Evolutionary conservation across 228 moss, liverwort and hornwort genomes (phyloP).

Genomic region (Sphagnum magellanicum): DNA sequence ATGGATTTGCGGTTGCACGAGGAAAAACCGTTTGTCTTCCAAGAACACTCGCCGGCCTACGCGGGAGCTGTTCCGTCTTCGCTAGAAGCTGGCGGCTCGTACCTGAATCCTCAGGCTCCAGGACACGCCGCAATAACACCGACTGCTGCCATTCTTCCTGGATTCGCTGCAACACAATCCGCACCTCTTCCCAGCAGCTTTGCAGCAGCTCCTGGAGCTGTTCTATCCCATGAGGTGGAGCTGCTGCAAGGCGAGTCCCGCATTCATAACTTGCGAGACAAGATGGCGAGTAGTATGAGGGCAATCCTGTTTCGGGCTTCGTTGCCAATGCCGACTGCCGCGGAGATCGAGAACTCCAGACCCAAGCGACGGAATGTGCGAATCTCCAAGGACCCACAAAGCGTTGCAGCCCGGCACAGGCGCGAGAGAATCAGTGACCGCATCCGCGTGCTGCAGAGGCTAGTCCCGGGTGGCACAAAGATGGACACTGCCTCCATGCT

Average conservation of each 20-base stretch:
- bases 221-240: no score
- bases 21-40: no score
- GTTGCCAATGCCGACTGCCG: constrained; percentile 6
- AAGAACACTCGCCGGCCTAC: no score
- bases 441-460: constrained; percentile 26
- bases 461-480: constrained; percentile 39
- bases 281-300: neutral
- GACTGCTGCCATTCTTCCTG: neutral
- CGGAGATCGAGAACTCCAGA: constrained; percentile 15
- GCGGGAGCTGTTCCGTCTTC: no score
- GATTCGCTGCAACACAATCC: neutral
- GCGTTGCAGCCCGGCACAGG: constrained; percentile 34
- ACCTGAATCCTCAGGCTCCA: neutral
- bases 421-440: constrained; percentile 32
- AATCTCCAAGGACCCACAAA: constrained; percentile 45
- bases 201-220: neutral
- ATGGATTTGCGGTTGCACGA: no score
- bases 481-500: constrained; percentile 53
- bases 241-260: neutral
- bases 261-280: neutral
- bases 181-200: neutral
- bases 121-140: neutral
- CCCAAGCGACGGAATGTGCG: constrained; percentile 35
- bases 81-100: neutral
- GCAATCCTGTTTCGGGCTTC: constrained; percentile 9